These are phyloP conservation scores for Fusarium sp. DNA, from an alignment of 2,329 filamentous ascomycete species.

Conservation along the genomic window DNA sequence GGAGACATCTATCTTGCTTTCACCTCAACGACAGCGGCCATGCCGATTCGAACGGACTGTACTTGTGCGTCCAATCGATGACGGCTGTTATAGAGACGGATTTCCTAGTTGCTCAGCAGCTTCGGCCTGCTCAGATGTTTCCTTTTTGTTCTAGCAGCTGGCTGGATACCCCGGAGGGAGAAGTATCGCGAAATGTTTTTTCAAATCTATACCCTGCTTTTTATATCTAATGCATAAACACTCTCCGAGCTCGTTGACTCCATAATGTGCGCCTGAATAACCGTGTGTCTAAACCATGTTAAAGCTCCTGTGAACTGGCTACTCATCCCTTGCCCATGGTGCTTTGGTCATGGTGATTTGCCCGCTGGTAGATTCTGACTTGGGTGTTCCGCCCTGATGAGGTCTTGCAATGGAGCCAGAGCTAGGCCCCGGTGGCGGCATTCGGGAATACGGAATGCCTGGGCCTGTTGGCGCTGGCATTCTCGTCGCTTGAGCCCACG, in stretches of 20 bases:
- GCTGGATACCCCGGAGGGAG: conserved; percentile 48
- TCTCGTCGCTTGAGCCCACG: conserved; percentile 56
- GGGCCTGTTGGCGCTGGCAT: conserved; percentile 50
- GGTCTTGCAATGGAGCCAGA: conserved; percentile 41
- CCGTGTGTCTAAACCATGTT: not conserved
- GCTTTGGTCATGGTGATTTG: conserved; percentile 58
- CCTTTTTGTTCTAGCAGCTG: conserved; percentile 40
- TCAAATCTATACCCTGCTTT: conserved; percentile 47
- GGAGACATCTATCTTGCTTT: conserved; percentile 1
- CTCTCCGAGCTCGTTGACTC: conserved; percentile 7
- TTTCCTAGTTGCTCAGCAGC: conserved; percentile 4
- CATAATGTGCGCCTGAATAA: not conserved
- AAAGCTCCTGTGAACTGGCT: not conserved
- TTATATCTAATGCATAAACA: conserved; percentile 36
- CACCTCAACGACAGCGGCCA: not conserved
- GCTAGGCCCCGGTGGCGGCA: conserved; percentile 44
- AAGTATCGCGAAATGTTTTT: conserved; percentile 41
- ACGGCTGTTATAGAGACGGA: conserved; percentile 1
- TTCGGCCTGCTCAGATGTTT: conserved; percentile 5
- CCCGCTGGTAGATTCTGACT: conserved; percentile 47
- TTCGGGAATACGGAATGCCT: conserved; percentile 54
- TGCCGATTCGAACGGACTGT: conserved; percentile 4
- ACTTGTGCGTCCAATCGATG: conserved; percentile 2
- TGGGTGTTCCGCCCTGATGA: conserved; percentile 26
- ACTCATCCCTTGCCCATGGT: conserved; percentile 56